Evolutionary conservation across 495 filamentous ascomycete species (phyloP).

Genomic region (Talaromyces stipitatus): DNA sequence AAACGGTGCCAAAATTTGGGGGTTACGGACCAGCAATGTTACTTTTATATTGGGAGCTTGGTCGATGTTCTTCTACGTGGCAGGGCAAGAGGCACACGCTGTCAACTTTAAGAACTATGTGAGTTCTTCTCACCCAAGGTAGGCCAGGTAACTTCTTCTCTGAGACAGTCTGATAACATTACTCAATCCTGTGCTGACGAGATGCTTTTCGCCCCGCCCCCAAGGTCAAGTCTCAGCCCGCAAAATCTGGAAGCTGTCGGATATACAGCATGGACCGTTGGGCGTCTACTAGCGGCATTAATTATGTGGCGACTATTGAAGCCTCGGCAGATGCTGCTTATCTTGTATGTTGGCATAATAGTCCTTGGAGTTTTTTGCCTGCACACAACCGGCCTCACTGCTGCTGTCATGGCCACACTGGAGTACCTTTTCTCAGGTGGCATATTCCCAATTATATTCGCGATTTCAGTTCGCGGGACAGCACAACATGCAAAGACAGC

Average conservation of each 20-base stretch:
- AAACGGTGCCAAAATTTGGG: conserved; percentile 36
- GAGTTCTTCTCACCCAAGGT: conserved; percentile 16
- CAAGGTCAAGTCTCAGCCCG: conserved; percentile 16
- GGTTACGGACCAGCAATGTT: conserved; percentile 44
- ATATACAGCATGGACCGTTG: conserved; percentile 53
- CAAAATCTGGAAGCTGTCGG: conserved; percentile 45
- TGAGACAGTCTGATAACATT: background rate
- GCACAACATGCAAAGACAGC: conserved; percentile 54
- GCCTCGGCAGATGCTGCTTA: conserved; percentile 52
- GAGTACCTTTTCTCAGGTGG: conserved; percentile 54
- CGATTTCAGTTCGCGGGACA: conserved; percentile 51
- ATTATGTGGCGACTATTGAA: conserved; percentile 45
- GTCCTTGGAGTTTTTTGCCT: conserved; percentile 48
- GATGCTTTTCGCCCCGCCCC: background rate
- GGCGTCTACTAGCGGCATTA: conserved; percentile 55
- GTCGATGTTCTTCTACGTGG: conserved; percentile 58
- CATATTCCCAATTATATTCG: conserved; percentile 56
- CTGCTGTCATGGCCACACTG: conserved; percentile 44
- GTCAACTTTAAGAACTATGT: conserved; percentile 38
- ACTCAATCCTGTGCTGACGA: too few species aligned
- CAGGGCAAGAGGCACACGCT: conserved; percentile 55
- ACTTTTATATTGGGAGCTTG: conserved; percentile 50
- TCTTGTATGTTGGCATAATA: conserved; percentile 48
- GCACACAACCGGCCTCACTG: conserved; percentile 36
- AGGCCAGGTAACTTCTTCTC: background rate